Percentiles rank a stretch among this genome's conserved stretches.
These are phyloP conservation scores for Stylosanthes scabra DNA, from an alignment of 331 rosid species.

Conservation along the genomic window DNA sequence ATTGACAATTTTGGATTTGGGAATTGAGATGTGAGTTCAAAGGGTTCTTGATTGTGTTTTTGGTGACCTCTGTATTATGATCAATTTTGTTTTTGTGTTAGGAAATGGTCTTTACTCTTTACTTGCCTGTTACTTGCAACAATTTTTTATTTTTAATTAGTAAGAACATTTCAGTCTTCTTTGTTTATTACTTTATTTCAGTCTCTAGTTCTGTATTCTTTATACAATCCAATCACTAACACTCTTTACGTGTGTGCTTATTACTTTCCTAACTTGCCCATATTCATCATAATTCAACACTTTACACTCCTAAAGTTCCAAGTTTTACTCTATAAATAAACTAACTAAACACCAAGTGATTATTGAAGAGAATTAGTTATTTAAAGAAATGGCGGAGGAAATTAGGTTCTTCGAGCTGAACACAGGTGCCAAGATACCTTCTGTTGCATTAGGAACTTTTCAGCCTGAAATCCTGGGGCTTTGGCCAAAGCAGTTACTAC, in stretches of 20 bases:
- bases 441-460: conserved; percentile 76
- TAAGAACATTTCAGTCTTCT: too few relatives aligned
- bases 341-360: not conserved
- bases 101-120: conserved; percentile 24
- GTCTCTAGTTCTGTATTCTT: too few relatives aligned
- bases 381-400: conserved; percentile 38
- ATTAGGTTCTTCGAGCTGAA: conserved; percentile 56
- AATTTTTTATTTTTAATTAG: not conserved
- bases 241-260: too few relatives aligned
- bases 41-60: conserved; percentile 23
- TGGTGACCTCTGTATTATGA: conserved; percentile 17
- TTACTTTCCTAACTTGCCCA: too few relatives aligned
- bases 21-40: conserved; percentile 7
- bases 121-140: conserved; percentile 9
- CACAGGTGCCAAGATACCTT: conserved; percentile 76
- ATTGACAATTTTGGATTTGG: conserved; percentile 32
- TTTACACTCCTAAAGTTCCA: too few relatives aligned
- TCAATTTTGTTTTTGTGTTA: conserved; percentile 20
- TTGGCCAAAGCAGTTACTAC: conserved; percentile 40
- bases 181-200: too few relatives aligned
- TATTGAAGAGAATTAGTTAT: not conserved
- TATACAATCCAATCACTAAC: too few relatives aligned
- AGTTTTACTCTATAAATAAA: not conserved
- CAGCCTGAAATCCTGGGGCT: conserved; percentile 32
- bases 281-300: too few relatives aligned